Percentiles rank a stretch among this genome's conserved stretches.
These are phyloP conservation scores for Gleditsia sinensis DNA, from an alignment of 306 rosid species.

Conservation along the genomic window DNA sequence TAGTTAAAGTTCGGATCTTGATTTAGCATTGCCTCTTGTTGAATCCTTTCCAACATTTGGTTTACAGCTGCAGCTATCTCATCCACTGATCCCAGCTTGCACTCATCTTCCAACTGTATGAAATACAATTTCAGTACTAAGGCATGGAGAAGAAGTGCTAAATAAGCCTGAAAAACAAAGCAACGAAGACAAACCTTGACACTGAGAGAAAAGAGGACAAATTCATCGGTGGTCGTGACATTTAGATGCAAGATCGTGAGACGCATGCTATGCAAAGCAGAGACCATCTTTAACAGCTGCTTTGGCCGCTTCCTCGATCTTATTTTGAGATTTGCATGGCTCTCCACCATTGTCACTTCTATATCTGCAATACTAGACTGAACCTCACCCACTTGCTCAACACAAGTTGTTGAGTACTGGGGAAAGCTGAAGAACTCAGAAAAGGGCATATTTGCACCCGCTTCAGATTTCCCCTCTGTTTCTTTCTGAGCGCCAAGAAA, in stretches of 20 bases:
- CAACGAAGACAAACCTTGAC: constrained; percentile 63
- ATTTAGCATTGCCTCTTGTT: constrained; percentile 58
- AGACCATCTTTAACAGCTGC: constrained; percentile 75
- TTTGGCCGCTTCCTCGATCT: constrained; percentile 69
- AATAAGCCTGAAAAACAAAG: too few species aligned
- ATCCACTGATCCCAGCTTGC: constrained; percentile 80
- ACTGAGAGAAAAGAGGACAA: constrained; percentile 70
- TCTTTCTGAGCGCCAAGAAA: constrained; percentile 53
- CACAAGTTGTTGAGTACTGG: constrained; percentile 48
- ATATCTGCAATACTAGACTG: constrained; percentile 59
- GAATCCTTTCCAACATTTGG: constrained; percentile 70
- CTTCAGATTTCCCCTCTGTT: constrained; percentile 20
- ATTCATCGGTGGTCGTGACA: constrained; percentile 59
- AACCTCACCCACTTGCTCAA: constrained; percentile 37
- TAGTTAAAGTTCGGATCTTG: constrained; percentile 29
- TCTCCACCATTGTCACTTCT: constrained; percentile 94
- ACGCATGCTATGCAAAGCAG: constrained; percentile 66
- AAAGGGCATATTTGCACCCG: constrained; percentile 46
- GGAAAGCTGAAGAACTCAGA: constrained; percentile 90
- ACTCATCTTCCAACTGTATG: constrained; percentile 80
- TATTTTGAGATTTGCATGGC: constrained; percentile 87
- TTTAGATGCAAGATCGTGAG: constrained; percentile 87
- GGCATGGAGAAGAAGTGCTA: too few species aligned
- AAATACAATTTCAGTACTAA: not conserved
- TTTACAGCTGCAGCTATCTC: constrained; percentile 87